These are phyloP conservation scores for Polysphondylium violaceum DNA, from an alignment of 78 protist species.

Conservation along the genomic window DNA sequence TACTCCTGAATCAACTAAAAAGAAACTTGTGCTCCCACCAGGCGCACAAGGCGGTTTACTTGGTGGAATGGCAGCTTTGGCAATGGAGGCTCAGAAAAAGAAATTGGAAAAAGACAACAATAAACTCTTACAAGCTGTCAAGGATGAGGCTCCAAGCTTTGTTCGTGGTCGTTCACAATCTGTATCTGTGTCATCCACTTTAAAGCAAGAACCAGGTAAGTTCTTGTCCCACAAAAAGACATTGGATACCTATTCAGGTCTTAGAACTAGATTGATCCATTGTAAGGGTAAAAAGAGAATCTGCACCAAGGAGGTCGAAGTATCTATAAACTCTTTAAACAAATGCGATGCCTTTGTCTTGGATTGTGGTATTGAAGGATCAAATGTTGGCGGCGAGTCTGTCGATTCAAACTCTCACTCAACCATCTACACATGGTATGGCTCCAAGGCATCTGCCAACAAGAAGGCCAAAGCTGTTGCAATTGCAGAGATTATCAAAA, in stretches of 20 bases:
- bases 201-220: conserved; percentile 42
- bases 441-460: conserved; percentile 44
- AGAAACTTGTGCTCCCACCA: conserved; percentile 44
- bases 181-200: conserved; percentile 51
- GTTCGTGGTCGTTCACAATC: conserved; percentile 70
- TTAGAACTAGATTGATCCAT: conserved; percentile 39
- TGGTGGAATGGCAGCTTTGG: conserved; percentile 69
- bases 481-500: conserved; percentile 64
- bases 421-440: conserved; percentile 50
- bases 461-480: conserved; percentile 62
- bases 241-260: conserved; percentile 50
- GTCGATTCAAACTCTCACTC: conserved; percentile 29
- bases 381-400: conserved; percentile 62
- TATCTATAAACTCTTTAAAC: conserved; percentile 24
- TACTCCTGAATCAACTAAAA: not conserved
- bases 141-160: conserved; percentile 22
- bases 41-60: conserved; percentile 20
- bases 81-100: conserved; percentile 67
- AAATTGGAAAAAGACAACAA: conserved; percentile 37
- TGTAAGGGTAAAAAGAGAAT: conserved; percentile 75
- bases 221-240: conserved; percentile 48
- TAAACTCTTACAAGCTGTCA: not conserved
- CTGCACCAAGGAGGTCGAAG: conserved; percentile 49
- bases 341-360: conserved; percentile 56
- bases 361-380: conserved; percentile 57